Base-by-base conservation (phyloP, 345 rosid genomes). In the Draba incana region DNA sequence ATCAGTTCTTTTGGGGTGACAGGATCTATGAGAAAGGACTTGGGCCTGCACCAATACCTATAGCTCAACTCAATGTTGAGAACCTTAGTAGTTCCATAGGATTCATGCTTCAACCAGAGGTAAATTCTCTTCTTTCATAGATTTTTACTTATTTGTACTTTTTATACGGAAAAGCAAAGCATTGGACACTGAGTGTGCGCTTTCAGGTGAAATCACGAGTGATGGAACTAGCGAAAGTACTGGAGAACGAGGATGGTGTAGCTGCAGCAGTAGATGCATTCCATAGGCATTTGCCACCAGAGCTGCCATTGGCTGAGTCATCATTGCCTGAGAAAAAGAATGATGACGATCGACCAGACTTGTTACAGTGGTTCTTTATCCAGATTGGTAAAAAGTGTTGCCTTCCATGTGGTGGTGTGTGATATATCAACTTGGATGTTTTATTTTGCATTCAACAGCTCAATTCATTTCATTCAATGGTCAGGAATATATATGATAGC, bases 1-100 rank as follows among this genome's bases (percentile, higher is more conserved):
- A 94, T 77, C 99, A 94, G 71, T 91, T 94, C 84, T 94, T 94
- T 79, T 94, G 99, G 99, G 97, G 92, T 10, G 96, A 94, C 41
- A 84, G 89, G 76, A 64, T 94, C 45, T 81, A 76, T 67, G 70
- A 84, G 72, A 79, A 76, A 78, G 95, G 86, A 51, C 83, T 90
- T 12, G 99, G 99, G 38, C 99, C 97, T 56, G 70, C 76, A 39
- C 95, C 99, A 2, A 89, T 94, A 70, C 96, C 96, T 12, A 85
- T 94, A 64, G 80, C 86, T 33, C 77, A 86, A 83, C 95, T 94
- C 74, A 85, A 49, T 20, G 82, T 82, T 5, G 97, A 89, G 76
- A 91, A 78, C 70, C 99, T 94, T 74, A 84, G 92, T 64, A 71
- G 39, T 71, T 91, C 99, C 38, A 83, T 91, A 69, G 77, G 44